Evolutionary conservation across 1,284 basidiomycete genomes (phyloP).

Genomic region (Pascua sp.): DNA sequence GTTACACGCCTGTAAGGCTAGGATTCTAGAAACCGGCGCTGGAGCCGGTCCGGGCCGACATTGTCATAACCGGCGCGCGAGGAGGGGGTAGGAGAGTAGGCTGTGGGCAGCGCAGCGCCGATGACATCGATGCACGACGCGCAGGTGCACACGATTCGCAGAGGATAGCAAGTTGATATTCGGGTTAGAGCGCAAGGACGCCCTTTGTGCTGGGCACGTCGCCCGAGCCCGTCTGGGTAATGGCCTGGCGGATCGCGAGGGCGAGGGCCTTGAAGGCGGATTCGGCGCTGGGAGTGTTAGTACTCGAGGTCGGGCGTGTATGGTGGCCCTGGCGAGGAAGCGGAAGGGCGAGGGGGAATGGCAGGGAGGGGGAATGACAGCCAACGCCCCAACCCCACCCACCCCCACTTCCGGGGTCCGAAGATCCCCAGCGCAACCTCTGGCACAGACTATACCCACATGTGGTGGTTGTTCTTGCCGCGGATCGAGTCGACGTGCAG

Average conservation of each 20-base stretch:
- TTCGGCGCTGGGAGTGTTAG: conserved; percentile 64
- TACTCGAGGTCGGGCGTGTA: too few species aligned
- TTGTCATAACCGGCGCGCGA: too few species aligned
- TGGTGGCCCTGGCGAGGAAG: too few species aligned
- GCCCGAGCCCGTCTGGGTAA: conserved; percentile 78
- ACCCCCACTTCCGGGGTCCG: too few species aligned
- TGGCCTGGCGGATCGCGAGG: conserved; percentile 89
- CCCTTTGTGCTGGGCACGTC: conserved; percentile 98
- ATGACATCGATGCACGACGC: background rate
- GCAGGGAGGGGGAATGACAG: too few species aligned
- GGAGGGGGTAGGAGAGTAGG: too few species aligned
- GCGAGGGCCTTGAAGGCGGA: conserved; percentile 97
- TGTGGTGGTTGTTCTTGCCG: conserved; percentile 97
- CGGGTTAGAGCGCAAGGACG: conserved; percentile 57
- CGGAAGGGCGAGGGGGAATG: too few species aligned
- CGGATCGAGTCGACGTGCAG: conserved; percentile 85
- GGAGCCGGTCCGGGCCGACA: too few species aligned
- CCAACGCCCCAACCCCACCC: too few species aligned
- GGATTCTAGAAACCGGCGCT: too few species aligned
- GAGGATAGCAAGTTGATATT: background rate
- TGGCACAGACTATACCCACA: conserved; percentile 58
- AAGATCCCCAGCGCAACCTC: too few species aligned
- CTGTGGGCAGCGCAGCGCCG: background rate
- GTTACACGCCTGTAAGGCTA: too few species aligned
- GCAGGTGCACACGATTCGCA: background rate